A percentile compares a stretch with the other conserved stretches of the same genome.
phyloP scores from a whole-genome alignment of 495 filamentous ascomycete genomes.

The Neurospora terricola region DNA sequence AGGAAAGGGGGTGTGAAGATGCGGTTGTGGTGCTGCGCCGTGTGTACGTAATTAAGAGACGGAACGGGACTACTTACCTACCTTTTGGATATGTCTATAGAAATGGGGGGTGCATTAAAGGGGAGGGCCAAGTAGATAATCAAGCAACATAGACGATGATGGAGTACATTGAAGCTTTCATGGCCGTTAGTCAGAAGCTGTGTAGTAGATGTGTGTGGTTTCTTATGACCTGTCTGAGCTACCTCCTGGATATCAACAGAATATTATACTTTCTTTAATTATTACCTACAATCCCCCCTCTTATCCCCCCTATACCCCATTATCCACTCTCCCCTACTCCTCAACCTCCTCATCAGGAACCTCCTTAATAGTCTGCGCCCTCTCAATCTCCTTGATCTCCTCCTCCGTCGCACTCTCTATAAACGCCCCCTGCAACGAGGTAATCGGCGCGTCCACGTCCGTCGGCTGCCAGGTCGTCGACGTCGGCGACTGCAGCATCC shows the following conservation, averaged over 20 bases:
- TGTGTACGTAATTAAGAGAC: neutral
- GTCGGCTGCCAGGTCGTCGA: slow-evolving; percentile 35
- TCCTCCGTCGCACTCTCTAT: slow-evolving; percentile 20
- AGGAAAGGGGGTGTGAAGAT: neutral
- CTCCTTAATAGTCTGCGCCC: slow-evolving; percentile 29
- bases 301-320: neutral
- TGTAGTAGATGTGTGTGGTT: neutral
- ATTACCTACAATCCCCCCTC: neutral
- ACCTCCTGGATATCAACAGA: neutral
- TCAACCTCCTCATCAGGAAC: slow-evolving; percentile 17
- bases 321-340: slow-evolving; percentile 7
- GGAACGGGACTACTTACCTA: neutral
- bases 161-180: neutral
- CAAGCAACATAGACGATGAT: neutral
- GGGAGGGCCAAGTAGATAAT: neutral
- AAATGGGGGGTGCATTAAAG: neutral
- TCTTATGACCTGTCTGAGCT: neutral
- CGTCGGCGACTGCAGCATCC: slow-evolving; percentile 34
- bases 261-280: neutral
- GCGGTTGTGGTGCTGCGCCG: neutral
- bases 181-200: neutral
- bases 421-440: slow-evolving; percentile 20
- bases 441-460: slow-evolving; percentile 24
- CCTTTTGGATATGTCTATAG: neutral
- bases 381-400: slow-evolving; percentile 31